Evolutionary conservation across 495 filamentous ascomycete genomes (phyloP).

Genomic region (Aspergillus ellipticus): DNA sequence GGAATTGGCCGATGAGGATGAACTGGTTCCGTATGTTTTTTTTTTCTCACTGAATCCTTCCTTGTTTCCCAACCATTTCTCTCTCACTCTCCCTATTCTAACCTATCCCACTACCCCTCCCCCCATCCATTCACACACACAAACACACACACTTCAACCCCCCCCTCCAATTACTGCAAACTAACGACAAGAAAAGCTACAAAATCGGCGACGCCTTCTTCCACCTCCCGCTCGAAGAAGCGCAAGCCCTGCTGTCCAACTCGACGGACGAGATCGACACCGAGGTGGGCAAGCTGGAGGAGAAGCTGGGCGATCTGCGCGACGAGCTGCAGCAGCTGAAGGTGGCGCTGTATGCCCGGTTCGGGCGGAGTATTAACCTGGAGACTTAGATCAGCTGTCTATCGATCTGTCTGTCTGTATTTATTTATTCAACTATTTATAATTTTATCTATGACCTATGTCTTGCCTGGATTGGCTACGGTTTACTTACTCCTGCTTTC

Average conservation of each 20-base stretch:
- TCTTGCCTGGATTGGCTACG: too few species aligned
- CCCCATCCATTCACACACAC: too few species aligned
- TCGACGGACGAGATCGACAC: conserved; percentile 69
- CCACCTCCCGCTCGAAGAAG: conserved; percentile 75
- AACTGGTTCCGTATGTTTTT: conserved; percentile 71
- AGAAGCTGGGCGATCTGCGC: conserved; percentile 64
- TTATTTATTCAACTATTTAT: too few species aligned
- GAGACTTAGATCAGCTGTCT: conserved; percentile 58
- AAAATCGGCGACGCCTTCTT: conserved; percentile 96
- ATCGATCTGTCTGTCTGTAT: background rate
- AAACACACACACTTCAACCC: too few species aligned
- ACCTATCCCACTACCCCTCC: background rate
- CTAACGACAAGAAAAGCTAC: conserved; percentile 56
- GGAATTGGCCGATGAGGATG: conserved; percentile 93
- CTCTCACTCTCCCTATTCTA: background rate
- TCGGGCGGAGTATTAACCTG: conserved; percentile 92
- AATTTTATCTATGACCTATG: too few species aligned
- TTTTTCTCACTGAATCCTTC: background rate
- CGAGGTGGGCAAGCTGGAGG: conserved; percentile 72
- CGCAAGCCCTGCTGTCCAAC: conserved; percentile 73
- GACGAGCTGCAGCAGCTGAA: conserved; percentile 87
- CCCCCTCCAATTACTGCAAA: conserved; percentile 5
- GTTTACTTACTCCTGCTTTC: too few species aligned
- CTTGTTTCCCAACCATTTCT: background rate
- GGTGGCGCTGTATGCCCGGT: conserved; percentile 86